Evolutionary conservation across 2,329 filamentous ascomycete genomes (phyloP).

Genomic region (Hypomyces rosellus): DNA sequence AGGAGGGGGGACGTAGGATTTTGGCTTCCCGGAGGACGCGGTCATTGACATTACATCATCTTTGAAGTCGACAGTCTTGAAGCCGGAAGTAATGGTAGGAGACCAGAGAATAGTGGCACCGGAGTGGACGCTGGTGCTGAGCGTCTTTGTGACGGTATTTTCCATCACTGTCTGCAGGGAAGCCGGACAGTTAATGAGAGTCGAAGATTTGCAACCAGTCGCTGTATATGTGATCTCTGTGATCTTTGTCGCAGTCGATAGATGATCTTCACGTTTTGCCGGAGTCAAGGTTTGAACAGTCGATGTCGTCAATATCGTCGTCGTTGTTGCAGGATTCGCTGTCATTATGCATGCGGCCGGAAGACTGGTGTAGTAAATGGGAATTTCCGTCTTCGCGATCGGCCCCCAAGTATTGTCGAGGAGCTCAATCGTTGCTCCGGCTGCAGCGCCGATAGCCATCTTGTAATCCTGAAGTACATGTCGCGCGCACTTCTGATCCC

Average conservation of each 20-base stretch:
- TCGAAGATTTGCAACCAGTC: slow-evolving; percentile 36
- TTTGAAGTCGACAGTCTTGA: slow-evolving; percentile 37
- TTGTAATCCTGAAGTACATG: slow-evolving; percentile 43
- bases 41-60: slow-evolving; percentile 21
- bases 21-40: slow-evolving; percentile 33
- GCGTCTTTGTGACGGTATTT: slow-evolving; percentile 31
- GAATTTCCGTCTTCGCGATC: slow-evolving; percentile 36
- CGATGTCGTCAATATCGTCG: slow-evolving; percentile 17
- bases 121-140: slow-evolving; percentile 33
- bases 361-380: slow-evolving; percentile 48
- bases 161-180: slow-evolving; percentile 41
- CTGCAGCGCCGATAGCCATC: slow-evolving; percentile 46
- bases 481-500: slow-evolving; percentile 36
- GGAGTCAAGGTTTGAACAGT: slow-evolving; percentile 14
- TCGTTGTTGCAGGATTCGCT: slow-evolving; percentile 7
- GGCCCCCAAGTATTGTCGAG: slow-evolving; percentile 44
- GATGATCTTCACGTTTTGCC: slow-evolving; percentile 18
- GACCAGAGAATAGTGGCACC: slow-evolving; percentile 25
- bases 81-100: slow-evolving; percentile 18
- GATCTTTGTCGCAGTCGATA: slow-evolving; percentile 34
- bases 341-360: slow-evolving; percentile 35
- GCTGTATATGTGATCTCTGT: slow-evolving; percentile 37
- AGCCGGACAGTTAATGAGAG: slow-evolving; percentile 42
- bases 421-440: slow-evolving; percentile 45
- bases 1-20: slow-evolving; percentile 35